Conservation (phyloP, 257 asterid species). For the Mentha longifolia region DNA sequence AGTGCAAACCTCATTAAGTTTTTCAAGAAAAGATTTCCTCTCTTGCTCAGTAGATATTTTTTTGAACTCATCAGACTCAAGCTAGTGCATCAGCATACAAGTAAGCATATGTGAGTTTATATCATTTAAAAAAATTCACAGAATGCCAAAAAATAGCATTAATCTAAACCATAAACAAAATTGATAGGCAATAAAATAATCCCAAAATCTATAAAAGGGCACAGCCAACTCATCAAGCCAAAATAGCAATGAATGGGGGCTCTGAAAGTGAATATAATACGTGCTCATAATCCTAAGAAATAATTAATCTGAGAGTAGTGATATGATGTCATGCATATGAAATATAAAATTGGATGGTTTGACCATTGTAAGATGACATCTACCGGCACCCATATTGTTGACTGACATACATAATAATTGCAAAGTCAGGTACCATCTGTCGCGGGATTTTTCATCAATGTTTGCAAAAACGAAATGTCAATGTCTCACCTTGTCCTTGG, state of each 20-base stretch:
- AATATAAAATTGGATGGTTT: constrained; percentile 3
- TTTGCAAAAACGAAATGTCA: constrained; percentile 22
- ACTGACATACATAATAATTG: neutral
- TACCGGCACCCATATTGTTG: constrained; percentile 22
- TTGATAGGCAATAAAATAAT: constrained; percentile 1
- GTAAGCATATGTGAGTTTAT: constrained; percentile 20
- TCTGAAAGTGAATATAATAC: constrained; percentile 6
- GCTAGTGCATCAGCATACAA: constrained; percentile 51
- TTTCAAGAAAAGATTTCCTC: constrained; percentile 77
- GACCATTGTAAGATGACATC: constrained; percentile 10
- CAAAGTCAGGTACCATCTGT: constrained; percentile 17
- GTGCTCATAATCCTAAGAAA: constrained; percentile 11
- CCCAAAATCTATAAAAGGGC: constrained; percentile 18
- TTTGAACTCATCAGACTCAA: constrained; percentile 81
- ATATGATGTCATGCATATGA: constrained; percentile 15
- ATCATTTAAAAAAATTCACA: neutral
- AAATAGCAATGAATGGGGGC: constrained; percentile 21
- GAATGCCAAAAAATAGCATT: constrained; percentile 8
- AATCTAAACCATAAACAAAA: constrained; percentile 20
- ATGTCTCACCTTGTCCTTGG: constrained; percentile 82
- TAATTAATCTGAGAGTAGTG: constrained; percentile 9
- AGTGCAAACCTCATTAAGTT: constrained; percentile 83
- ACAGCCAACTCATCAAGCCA: constrained; percentile 16
- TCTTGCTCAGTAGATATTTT: constrained; percentile 76
- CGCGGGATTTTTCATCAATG: constrained; percentile 1